These are phyloP conservation scores for Cubamyces lactineus DNA, from an alignment of 768 basidiomycete genomes.

Conservation along the genomic window DNA sequence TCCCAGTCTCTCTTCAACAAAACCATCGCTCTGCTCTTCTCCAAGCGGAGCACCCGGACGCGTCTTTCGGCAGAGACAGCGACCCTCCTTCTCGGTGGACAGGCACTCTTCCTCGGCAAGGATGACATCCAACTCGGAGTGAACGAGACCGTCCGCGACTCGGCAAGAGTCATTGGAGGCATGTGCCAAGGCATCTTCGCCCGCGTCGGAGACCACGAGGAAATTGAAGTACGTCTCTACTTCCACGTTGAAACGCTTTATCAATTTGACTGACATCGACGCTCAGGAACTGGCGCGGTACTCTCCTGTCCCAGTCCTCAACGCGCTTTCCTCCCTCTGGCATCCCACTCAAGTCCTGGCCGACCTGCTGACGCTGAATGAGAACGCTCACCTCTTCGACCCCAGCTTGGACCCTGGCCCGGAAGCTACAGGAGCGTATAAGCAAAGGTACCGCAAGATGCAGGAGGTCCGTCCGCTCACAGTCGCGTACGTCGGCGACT, in stretches of 20 bases:
- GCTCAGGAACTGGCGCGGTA: constrained; percentile 83
- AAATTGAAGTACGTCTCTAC: constrained; percentile 76
- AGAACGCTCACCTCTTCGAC: constrained; percentile 62
- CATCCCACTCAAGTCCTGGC: constrained; percentile 97
- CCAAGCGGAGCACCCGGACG: constrained; percentile 92
- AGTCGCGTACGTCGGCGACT: constrained; percentile 92
- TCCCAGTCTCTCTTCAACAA: constrained; percentile 80
- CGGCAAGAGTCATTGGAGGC: constrained; percentile 84
- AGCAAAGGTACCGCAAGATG: constrained; percentile 34
- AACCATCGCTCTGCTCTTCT: constrained; percentile 87
- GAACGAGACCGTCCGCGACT: constrained; percentile 86
- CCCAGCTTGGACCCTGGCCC: constrained; percentile 27
- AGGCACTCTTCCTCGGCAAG: constrained; percentile 84
- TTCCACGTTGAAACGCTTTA: background rate
- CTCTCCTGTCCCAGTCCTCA: constrained; percentile 93
- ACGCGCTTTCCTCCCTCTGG: constrained; percentile 94
- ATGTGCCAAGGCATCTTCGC: constrained; percentile 99
- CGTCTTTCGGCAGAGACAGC: constrained; percentile 88
- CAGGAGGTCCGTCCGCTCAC: constrained; percentile 77
- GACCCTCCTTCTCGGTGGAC: constrained; percentile 77
- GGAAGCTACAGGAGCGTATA: background rate
- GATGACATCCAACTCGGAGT: constrained; percentile 96
- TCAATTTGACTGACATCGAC: background rate
- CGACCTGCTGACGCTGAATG: constrained; percentile 88
- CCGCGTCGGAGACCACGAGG: constrained; percentile 88